Conservation (phyloP, 495 filamentous ascomycete genomes). For the Penicillium cosmopolitanum region DNA sequence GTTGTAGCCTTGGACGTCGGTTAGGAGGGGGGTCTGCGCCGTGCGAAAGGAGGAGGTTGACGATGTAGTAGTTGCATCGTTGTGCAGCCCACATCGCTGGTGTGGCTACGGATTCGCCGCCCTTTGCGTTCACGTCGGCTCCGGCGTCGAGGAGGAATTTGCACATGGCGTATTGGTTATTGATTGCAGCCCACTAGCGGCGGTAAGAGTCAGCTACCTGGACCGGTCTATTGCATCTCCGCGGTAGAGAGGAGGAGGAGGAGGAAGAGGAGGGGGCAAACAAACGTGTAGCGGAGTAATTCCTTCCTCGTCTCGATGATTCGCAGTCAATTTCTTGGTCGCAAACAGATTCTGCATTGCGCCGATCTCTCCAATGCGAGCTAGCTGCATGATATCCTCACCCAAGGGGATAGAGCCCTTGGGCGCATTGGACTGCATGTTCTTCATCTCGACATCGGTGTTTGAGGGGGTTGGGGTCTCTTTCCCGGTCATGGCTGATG, state of each 20-base stretch:
- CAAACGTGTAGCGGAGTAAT: conserved; percentile 95
- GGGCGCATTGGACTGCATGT: conserved; percentile 52
- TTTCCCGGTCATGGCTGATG: conserved; percentile 54
- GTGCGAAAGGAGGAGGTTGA: conserved; percentile 78
- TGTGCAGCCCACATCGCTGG: conserved; percentile 97
- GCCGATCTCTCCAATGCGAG: conserved; percentile 80
- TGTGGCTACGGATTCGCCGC: conserved; percentile 90
- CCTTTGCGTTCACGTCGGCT: conserved; percentile 91
- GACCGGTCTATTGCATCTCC: neutral
- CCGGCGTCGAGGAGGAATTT: conserved; percentile 89
- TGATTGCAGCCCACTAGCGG: conserved; percentile 94
- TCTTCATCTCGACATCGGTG: conserved; percentile 70
- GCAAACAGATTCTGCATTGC: conserved; percentile 89
- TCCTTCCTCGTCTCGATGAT: conserved; percentile 83
- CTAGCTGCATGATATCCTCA: conserved; percentile 94
- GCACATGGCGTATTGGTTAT: conserved; percentile 95
- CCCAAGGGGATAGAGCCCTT: conserved; percentile 61
- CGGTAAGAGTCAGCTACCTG: conserved; percentile 8
- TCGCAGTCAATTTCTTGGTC: conserved; percentile 75
- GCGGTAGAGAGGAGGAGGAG: neutral
- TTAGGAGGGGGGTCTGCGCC: conserved; percentile 86
- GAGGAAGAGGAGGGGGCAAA: conserved; percentile 7
- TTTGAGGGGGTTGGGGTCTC: conserved; percentile 60
- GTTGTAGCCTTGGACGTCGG: conserved; percentile 94
- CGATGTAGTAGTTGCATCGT: conserved; percentile 85